phyloP scores from a whole-genome alignment of 2,329 filamentous ascomycete genomes.

The Xylariaceae sp. region DNA sequence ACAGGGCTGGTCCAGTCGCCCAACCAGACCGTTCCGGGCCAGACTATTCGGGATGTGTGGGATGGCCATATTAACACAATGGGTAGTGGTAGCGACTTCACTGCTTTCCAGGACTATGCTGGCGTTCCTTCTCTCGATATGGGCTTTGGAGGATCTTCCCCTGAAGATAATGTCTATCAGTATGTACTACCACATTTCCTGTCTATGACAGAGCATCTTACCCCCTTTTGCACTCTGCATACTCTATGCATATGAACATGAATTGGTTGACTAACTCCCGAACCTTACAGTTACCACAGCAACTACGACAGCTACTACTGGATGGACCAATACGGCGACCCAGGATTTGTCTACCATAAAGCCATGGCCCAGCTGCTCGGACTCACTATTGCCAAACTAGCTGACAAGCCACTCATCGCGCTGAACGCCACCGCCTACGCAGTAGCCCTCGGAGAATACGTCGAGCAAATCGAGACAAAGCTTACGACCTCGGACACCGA shows the following conservation, averaged over 20 bases:
- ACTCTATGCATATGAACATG: not conserved
- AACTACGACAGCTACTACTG: slow-evolving; percentile 90
- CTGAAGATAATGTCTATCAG: slow-evolving; percentile 59
- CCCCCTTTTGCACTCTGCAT: too few species aligned
- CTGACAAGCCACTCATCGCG: slow-evolving; percentile 56
- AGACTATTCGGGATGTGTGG: slow-evolving; percentile 67
- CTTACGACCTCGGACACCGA: slow-evolving; percentile 32
- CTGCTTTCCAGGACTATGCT: slow-evolving; percentile 67
- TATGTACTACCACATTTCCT: slow-evolving; percentile 1
- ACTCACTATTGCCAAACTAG: slow-evolving; percentile 55
- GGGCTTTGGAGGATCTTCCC: slow-evolving; percentile 44
- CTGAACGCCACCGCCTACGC: slow-evolving; percentile 64
- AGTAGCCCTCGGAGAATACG: slow-evolving; percentile 47
- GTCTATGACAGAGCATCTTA: not conserved
- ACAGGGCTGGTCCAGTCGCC: slow-evolving; percentile 60
- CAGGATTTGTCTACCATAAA: slow-evolving; percentile 59
- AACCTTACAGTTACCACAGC: slow-evolving; percentile 59
- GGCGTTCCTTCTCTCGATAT: slow-evolving; percentile 63
- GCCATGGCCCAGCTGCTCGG: slow-evolving; percentile 62
- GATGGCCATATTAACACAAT: slow-evolving; percentile 57
- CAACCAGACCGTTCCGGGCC: slow-evolving; percentile 66
- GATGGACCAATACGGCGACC: slow-evolving; percentile 79
- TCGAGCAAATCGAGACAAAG: slow-evolving; percentile 47
- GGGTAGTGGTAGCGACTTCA: slow-evolving; percentile 70
- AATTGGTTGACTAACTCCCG: not conserved